Evolutionary conservation across 805 yeast genomes (phyloP), one percentile per base, ranked within the genome.

Genomic region (Starmera caribaea): DNA sequence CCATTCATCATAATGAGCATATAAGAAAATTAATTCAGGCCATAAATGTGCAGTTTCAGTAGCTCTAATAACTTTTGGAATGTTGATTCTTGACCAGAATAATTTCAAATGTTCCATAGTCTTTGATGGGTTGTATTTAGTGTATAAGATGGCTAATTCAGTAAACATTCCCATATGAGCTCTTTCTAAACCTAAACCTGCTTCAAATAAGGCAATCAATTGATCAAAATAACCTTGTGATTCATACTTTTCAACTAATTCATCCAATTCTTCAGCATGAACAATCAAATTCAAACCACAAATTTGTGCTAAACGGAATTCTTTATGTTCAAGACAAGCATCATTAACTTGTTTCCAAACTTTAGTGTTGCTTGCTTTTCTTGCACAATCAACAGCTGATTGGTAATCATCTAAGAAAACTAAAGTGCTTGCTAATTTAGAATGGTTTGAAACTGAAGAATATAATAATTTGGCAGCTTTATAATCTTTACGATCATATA

Each of bases 101-200:
- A 92, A 69, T 62, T 89, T 89, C 75, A 92, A 73, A 65, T 92
- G 97, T 65, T 92, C 97, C 87, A 86, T 84, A 40, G 94, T 84
- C 65, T 79, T 82, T 38, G 79, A 84, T 26, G 97, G 96, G 45
- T 78, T 76, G 65, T 89, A 92, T 62, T 89, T 90, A 48, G 94
- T 75, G 68, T 90, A 92, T 51, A 92, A 70, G 36, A 85, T 73
- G 16, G 97, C 96, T 53, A 92, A 73, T 64, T 89, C 97, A 10
- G 98, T 92, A 62, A 92, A 92, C 97, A 92, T 90, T 52, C 97
- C 98, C 98, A 92, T 92, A 60, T 92, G 98, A 31, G 98, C 98
- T 62, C 98, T 84, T 70, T 92, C 98, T 51, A 92, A 73, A 33
- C 96, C 94, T 44, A 92, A 73, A 48, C 97, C 97, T 53, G 88